phyloP scores from a whole-genome alignment of 352 stramenopile genomes.

The Phytopythium litorale region DNA sequence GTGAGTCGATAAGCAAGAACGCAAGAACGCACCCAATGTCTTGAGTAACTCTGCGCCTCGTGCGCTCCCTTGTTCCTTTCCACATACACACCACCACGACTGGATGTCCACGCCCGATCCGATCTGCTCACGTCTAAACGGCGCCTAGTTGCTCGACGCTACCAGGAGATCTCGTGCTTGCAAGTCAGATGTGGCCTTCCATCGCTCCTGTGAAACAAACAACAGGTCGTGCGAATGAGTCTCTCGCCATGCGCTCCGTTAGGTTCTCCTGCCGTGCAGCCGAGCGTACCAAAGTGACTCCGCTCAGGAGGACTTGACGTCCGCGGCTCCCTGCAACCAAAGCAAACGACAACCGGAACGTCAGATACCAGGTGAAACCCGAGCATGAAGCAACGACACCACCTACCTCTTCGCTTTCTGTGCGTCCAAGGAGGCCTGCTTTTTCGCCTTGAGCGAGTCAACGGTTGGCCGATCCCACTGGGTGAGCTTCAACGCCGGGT shows the following conservation, averaged over 20 bases:
- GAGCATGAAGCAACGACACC: background rate
- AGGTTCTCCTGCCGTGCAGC: background rate
- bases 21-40: background rate
- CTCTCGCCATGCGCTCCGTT: background rate
- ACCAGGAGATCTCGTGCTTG: no score
- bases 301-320: slow-evolving; percentile 6
- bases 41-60: background rate
- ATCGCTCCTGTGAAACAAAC: slow-evolving; percentile 31
- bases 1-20: background rate
- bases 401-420: slow-evolving; percentile 33
- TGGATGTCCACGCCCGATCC: background rate
- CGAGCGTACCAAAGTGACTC: background rate
- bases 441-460: slow-evolving; percentile 57
- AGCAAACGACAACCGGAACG: background rate
- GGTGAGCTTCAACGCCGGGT: slow-evolving; percentile 64
- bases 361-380: background rate
- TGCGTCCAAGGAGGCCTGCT: slow-evolving; percentile 35
- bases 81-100: background rate
- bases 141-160: background rate
- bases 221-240: background rate
- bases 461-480: slow-evolving; percentile 83
- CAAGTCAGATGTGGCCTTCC: slow-evolving; percentile 57
- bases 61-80: background rate
- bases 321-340: background rate
- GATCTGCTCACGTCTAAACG: background rate